These are phyloP conservation scores for Mycena kentingensis DNA, from an alignment of 768 basidiomycete species.

Conservation along the genomic window DNA sequence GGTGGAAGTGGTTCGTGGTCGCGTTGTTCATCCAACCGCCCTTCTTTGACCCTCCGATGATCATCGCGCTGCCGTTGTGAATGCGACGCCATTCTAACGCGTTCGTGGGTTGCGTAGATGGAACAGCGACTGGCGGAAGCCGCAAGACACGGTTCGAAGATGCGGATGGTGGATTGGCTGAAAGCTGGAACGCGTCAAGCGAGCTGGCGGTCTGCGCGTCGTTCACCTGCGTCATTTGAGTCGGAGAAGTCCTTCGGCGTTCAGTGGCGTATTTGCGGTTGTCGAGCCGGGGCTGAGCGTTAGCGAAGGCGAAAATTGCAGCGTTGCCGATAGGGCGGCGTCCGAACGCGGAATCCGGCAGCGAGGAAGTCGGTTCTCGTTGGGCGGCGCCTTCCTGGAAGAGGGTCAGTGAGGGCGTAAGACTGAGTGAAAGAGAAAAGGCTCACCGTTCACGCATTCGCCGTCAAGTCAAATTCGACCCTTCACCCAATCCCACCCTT, in stretches of 20 bases:
- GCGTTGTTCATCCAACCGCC: conserved; percentile 88
- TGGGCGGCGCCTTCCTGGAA: conserved; percentile 66
- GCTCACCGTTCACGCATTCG: conserved; percentile 71
- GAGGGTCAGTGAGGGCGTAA: conserved; percentile 6
- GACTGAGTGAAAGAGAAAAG: conserved; percentile 4
- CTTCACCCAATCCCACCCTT: conserved; percentile 58
- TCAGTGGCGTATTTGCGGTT: conserved; percentile 72
- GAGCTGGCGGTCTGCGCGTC: too few relatives aligned
- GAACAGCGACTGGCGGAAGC: conserved; percentile 51
- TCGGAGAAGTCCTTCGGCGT: too few relatives aligned
- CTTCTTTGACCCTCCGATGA: conserved; percentile 78
- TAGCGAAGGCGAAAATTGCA: conserved; percentile 70
- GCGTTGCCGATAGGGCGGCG: conserved; percentile 72
- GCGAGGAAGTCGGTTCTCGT: conserved; percentile 81
- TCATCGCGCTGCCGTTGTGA: conserved; percentile 79
- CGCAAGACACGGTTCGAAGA: conserved; percentile 67
- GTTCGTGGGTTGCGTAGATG: conserved; percentile 64
- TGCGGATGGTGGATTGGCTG: too few relatives aligned
- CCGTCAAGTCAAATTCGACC: conserved; percentile 90
- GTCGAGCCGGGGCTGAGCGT: conserved; percentile 34
- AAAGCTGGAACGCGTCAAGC: too few relatives aligned
- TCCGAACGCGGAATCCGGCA: conserved; percentile 82
- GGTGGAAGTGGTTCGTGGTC: conserved; percentile 81
- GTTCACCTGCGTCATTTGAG: too few relatives aligned
- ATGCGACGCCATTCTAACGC: conserved; percentile 74